A percentile compares a stretch with the other conserved stretches of the same genome.
These are phyloP conservation scores for Blastobotrys apis DNA, from an alignment of 1,139 yeast species.

Conservation along the genomic window DNA sequence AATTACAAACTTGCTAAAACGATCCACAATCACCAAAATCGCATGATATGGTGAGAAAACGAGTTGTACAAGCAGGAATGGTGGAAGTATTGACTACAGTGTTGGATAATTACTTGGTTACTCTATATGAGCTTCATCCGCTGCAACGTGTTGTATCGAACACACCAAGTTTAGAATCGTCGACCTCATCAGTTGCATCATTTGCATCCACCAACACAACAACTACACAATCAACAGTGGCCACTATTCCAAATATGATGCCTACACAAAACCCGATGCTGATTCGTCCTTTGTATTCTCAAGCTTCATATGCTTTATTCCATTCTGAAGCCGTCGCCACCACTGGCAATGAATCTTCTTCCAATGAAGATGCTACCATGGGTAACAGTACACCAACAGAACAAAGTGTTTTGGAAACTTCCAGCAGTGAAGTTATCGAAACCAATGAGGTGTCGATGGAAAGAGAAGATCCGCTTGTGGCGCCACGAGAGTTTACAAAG, in stretches of 20 bases:
- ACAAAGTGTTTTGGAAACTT: no score
- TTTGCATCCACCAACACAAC: no score
- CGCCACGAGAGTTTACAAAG: conserved; percentile 35
- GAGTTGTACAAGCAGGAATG: conserved; percentile 88
- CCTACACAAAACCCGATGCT: conserved; percentile 10
- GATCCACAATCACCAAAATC: conserved; percentile 3
- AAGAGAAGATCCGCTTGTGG: not conserved
- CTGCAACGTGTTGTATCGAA: conserved; percentile 1
- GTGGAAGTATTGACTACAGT: conserved; percentile 89
- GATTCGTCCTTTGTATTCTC: conserved; percentile 5
- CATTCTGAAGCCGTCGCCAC: conserved; percentile 8
- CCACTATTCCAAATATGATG: conserved; percentile 2
- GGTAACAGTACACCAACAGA: no score
- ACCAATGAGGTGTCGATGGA: not conserved
- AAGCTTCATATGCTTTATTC: conserved; percentile 12
- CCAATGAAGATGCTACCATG: no score
- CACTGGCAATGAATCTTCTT: not conserved
- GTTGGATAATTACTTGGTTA: conserved; percentile 66
- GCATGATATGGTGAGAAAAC: no score
- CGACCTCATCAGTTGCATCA: not conserved
- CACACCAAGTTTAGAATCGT: not conserved
- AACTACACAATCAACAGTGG: no score
- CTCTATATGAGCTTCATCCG: not conserved
- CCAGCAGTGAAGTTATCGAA: no score
- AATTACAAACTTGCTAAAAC: not conserved